Base-by-base conservation (phyloP, 2,329 filamentous ascomycete genomes). In the Colletotrichum tamarilloi region DNA sequence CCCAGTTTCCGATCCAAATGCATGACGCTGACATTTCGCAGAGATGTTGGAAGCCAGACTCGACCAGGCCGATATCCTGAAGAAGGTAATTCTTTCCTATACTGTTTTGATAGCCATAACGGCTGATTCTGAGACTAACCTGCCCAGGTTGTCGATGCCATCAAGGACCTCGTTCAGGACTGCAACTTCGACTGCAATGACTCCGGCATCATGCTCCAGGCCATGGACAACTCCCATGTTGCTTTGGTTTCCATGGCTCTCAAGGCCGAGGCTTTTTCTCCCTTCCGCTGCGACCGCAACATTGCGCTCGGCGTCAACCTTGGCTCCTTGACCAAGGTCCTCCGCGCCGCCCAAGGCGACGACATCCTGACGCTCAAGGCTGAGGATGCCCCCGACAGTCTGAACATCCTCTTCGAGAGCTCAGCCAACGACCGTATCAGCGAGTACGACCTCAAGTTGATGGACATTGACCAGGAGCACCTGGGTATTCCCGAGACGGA, bases 141-240 rank as follows among this genome's bases (percentile, higher is more conserved):
- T n/a, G 58, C 24, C 62, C 77, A 98, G 95, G 94, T 98, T 76
- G 95, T 99, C 80, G 97, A 99, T 83, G 95, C 97, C 79, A 98
- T 99, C 92, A 98, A 98, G 87, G 97, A 99, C 81, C 92, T 99
- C 64, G 97, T 99, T 67, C 97, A 98, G 86, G 97, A 99, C 87
- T 99, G 97, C 92, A 99, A 99, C 87, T 99, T 99, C 87, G 97
- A 99, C 90, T 99, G 97, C 93, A 99, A 98, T 93, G 97, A 99
- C 89, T 96, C 95, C 68, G 97, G 97, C 75, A 97, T 99, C 81
- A 95, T 96, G 64, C 94, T 99, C 69, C 97, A 99, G 86, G 97
- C 97, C 81, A 99, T 99, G 97, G 97, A 99, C 89, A 99, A 98
- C 91, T 98, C 95, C 63, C 97, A 99, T 86, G 97, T 99, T 79